These are phyloP conservation scores for Colletotrichum musicola DNA, from an alignment of 2,329 filamentous ascomycete species.

Conservation along the genomic window DNA sequence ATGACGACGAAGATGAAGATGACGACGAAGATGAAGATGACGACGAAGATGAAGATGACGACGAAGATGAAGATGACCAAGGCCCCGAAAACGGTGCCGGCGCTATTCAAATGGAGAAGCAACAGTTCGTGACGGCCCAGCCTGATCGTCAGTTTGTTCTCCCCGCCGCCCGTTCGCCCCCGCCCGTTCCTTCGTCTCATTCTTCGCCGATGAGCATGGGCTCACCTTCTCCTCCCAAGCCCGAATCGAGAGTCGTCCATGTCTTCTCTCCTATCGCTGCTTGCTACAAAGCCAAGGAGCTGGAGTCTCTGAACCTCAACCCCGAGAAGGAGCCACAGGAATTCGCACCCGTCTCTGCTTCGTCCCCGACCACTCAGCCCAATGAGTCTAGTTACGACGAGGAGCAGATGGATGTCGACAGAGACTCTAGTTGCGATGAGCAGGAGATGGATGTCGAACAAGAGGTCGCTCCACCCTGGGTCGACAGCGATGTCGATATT, in stretches of 20 bases:
- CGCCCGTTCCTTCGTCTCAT: not conserved
- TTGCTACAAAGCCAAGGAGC: too few species aligned
- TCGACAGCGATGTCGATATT: not conserved
- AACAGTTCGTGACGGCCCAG: not conserved
- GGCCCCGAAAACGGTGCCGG: not conserved
- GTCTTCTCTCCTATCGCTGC: too few species aligned
- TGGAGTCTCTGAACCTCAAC: too few species aligned
- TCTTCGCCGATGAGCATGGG: not conserved
- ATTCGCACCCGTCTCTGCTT: too few species aligned
- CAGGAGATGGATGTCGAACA: not conserved
- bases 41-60: not conserved
- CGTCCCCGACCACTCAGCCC: too few species aligned
- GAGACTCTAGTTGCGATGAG: not conserved
- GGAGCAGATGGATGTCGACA: too few species aligned
- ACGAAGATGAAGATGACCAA: not conserved
- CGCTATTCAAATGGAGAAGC: not conserved
- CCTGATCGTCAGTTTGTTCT: not conserved
- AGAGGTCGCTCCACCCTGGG: not conserved
- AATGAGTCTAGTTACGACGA: too few species aligned
- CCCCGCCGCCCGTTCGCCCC: not conserved
- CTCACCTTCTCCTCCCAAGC: not conserved
- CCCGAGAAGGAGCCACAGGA: too few species aligned
- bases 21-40: not conserved
- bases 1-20: not conserved
- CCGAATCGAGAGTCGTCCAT: not conserved